phyloP scores from a whole-genome alignment of 768 basidiomycete genomes.

The Lactifluus volemus region DNA sequence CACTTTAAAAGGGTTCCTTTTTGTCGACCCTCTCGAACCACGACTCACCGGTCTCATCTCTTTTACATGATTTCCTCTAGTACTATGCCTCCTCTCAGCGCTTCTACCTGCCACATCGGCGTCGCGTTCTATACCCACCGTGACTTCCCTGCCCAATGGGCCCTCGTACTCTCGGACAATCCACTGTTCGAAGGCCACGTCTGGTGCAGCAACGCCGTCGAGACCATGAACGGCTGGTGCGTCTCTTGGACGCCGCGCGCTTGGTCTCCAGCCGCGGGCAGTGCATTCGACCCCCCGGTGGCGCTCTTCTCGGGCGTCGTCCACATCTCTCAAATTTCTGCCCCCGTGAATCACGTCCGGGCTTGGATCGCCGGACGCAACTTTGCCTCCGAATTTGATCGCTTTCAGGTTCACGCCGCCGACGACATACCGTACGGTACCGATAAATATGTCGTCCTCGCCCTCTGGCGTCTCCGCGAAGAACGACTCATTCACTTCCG shows the following conservation, averaged over 20 bases:
- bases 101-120: constrained; percentile 1
- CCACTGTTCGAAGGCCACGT: not conserved
- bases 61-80: not conserved
- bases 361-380: not conserved
- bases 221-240: constrained; percentile 7
- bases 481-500: not conserved
- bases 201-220: not conserved
- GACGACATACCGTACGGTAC: not conserved
- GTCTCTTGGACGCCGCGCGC: not conserved
- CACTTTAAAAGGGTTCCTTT: too few species aligned
- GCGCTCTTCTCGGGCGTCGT: constrained; percentile 1
- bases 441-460: not conserved
- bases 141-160: constrained; percentile 4
- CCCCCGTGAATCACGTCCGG: not conserved
- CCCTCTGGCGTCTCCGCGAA: constrained; percentile 3
- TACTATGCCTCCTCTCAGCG: not conserved
- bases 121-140: not conserved
- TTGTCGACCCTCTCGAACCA: not conserved
- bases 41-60: not conserved
- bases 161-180: not conserved
- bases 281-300: not conserved
- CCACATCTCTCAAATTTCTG: not conserved
- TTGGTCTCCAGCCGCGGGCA: not conserved
- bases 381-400: constrained; percentile 6
- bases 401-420: not conserved